A percentile compares a stretch with the other conserved stretches of the same genome.
phyloP scores from a whole-genome alignment of 176 grass and related monocot species.

The Tuctoria greenei region DNA sequence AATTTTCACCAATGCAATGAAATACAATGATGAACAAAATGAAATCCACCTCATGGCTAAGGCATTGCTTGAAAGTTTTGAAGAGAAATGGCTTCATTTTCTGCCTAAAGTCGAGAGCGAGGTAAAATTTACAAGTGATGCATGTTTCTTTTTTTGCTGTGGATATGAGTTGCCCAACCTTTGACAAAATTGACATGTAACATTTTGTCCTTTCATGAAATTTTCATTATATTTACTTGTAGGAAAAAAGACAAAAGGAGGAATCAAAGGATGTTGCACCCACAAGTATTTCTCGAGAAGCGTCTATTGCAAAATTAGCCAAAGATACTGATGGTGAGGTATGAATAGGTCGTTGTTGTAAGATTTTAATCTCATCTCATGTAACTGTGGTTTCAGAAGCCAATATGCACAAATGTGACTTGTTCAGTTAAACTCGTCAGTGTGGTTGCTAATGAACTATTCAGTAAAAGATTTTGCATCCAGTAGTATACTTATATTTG shows the following conservation, averaged over 20 bases:
- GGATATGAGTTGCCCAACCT: not conserved
- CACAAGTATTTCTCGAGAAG: constrained; percentile 49
- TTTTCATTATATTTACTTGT: constrained; percentile 25
- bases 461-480: constrained; percentile 8
- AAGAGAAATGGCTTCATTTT: constrained; percentile 80
- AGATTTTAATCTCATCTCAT: not conserved
- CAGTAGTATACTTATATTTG: constrained; percentile 10
- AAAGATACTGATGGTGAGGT: constrained; percentile 88
- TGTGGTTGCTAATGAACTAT: too few species aligned
- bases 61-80: constrained; percentile 78
- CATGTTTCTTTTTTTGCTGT: not conserved
- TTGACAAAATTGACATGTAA: constrained; percentile 1
- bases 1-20: constrained; percentile 94
- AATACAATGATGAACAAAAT: constrained; percentile 66
- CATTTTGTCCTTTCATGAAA: constrained; percentile 17
- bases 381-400: not conserved
- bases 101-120: constrained; percentile 82
- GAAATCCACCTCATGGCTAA: constrained; percentile 75
- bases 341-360: not conserved
- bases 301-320: constrained; percentile 64
- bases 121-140: constrained; percentile 42
- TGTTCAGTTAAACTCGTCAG: not conserved
- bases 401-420: not conserved
- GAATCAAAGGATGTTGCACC: constrained; percentile 35
- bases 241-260: constrained; percentile 81